Evolutionary conservation across 108 stramenopile species (phyloP).

Genomic region (Cyclotella baltica): DNA sequence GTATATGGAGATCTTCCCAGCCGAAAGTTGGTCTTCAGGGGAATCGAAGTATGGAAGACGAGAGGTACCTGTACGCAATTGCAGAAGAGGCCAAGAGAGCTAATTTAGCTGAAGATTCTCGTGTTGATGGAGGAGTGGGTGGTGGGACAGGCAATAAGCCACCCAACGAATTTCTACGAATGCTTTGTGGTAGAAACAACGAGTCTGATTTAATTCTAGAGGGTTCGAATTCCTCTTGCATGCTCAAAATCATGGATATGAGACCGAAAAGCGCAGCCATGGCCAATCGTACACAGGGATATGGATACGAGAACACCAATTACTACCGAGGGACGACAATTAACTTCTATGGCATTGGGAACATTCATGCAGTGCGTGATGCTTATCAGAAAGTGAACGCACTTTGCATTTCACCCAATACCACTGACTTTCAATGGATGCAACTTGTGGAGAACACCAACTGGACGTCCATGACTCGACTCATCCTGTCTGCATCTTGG

Average conservation of each 20-base stretch:
- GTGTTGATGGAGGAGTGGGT: conserved; percentile 34
- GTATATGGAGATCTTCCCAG: conserved; percentile 95
- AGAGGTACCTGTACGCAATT: conserved; percentile 77
- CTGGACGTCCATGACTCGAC: conserved; percentile 90
- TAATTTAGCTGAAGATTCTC: conserved; percentile 54
- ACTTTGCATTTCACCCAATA: conserved; percentile 60
- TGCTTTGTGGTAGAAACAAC: conserved; percentile 62
- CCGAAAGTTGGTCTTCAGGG: conserved; percentile 96
- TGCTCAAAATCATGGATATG: conserved; percentile 90
- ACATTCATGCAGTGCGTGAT: conserved; percentile 92
- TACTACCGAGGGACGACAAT: conserved; percentile 81
- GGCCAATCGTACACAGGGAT: conserved; percentile 90
- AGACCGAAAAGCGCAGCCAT: conserved; percentile 85
- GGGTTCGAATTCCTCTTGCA: conserved; percentile 46
- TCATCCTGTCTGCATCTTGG: conserved; percentile 89
- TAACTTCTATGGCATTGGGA: conserved; percentile 87
- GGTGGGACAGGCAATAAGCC: conserved; percentile 25
- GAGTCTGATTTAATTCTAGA: conserved; percentile 58
- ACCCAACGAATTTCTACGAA: conserved; percentile 52
- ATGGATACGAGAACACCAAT: conserved; percentile 92
- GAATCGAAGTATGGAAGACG: conserved; percentile 89
- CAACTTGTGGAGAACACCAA: conserved; percentile 90
- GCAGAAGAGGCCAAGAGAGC: conserved; percentile 75
- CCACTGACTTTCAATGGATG: conserved; percentile 73
- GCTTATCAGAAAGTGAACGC: conserved; percentile 76